phyloP scores from a whole-genome alignment of 306 rosid species.

The Echinosophora koreensis region DNA sequence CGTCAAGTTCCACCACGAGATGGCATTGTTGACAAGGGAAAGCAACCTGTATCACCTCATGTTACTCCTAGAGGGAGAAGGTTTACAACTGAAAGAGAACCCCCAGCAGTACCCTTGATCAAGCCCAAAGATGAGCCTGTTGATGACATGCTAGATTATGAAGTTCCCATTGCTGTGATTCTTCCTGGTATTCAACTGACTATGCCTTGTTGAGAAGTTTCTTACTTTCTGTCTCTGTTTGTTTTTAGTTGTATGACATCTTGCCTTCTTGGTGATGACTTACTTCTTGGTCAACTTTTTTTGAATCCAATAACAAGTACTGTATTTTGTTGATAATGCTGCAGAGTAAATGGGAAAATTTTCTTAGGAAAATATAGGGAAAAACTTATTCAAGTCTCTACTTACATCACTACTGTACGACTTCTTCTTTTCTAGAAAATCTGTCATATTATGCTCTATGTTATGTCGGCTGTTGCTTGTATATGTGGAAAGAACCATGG shows the following conservation, averaged over 20 bases:
- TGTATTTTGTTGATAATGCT: slow-evolving; percentile 28
- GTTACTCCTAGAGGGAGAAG: slow-evolving; percentile 49
- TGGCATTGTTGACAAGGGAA: slow-evolving; percentile 67
- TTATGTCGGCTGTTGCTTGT: slow-evolving; percentile 23
- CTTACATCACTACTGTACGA: slow-evolving; percentile 8
- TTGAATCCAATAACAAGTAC: slow-evolving; percentile 22
- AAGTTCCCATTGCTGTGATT: slow-evolving; percentile 67
- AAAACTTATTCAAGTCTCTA: not conserved
- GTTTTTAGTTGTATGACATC: slow-evolving; percentile 13
- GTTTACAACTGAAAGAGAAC: slow-evolving; percentile 42
- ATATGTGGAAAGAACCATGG: not conserved
- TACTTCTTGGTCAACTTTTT: slow-evolving; percentile 26
- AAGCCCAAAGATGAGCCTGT: slow-evolving; percentile 90
- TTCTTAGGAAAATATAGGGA: slow-evolving; percentile 6
- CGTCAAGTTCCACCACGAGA: slow-evolving; percentile 47
- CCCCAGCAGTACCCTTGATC: slow-evolving; percentile 53
- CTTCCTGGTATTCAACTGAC: slow-evolving; percentile 64
- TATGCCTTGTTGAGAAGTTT: slow-evolving; percentile 24
- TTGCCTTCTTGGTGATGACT: slow-evolving; percentile 14
- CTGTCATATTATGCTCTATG: not conserved
- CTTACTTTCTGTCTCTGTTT: slow-evolving; percentile 13
- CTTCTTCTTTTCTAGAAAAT: slow-evolving; percentile 33
- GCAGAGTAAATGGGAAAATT: not conserved
- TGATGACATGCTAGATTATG: slow-evolving; percentile 48
- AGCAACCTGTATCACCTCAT: slow-evolving; percentile 65